Evolutionary conservation across 176 grass and related monocot species (phyloP).

Genomic region (Phragmites australis): DNA sequence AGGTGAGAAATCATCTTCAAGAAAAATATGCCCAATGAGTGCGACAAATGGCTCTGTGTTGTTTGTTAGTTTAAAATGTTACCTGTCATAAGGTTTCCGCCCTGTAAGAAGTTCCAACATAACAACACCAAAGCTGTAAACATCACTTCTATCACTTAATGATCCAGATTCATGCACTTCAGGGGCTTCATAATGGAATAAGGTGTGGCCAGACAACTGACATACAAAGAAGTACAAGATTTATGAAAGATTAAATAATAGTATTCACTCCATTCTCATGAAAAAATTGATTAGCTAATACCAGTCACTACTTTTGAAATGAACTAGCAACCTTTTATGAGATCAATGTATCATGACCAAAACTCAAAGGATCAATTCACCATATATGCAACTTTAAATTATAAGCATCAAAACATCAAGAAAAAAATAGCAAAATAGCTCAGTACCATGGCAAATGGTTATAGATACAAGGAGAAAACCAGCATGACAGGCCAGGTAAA

Average conservation of each 20-base stretch:
- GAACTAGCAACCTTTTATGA: not conserved
- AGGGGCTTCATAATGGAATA: conserved; percentile 87
- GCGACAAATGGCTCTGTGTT: not conserved
- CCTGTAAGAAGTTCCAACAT: conserved; percentile 99
- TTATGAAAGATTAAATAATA: conserved; percentile 26
- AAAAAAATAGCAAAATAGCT: not conserved
- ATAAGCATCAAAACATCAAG: not conserved
- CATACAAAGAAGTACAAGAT: conserved; percentile 36
- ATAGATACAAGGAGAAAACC: not conserved
- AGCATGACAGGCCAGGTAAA: not conserved
- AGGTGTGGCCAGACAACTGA: conserved; percentile 66
- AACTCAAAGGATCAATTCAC: conserved; percentile 1
- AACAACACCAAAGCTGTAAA: conserved; percentile 94
- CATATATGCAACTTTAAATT: not conserved
- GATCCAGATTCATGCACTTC: conserved; percentile 81
- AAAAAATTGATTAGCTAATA: not conserved
- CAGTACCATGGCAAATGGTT: not conserved
- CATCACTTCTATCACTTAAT: conserved; percentile 80
- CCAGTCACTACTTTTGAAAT: not conserved
- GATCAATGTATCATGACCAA: not conserved
- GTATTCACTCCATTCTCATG: not conserved
- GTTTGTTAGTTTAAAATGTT: conserved; percentile 17
- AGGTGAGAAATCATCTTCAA: conserved; percentile 14
- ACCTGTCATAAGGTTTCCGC: conserved; percentile 89
- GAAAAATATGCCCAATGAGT: conserved; percentile 14